Percentiles rank a stretch among this genome's conserved stretches.
These are phyloP conservation scores for Arachnomyces sp. DNA, from an alignment of 2,329 filamentous ascomycete genomes.

Conservation along the genomic window DNA sequence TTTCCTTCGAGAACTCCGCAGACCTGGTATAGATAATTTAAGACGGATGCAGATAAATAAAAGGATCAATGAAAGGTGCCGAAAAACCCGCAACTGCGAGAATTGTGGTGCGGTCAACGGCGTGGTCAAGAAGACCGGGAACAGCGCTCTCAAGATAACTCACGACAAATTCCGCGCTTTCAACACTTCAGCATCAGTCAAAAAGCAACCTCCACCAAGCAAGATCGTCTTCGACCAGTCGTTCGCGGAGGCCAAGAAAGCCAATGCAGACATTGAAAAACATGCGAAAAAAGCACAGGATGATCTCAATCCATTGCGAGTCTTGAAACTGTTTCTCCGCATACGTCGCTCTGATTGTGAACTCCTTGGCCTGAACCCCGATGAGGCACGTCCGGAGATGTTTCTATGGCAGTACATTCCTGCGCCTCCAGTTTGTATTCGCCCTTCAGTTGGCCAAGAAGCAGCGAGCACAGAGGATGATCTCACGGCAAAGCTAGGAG, in stretches of 20 bases:
- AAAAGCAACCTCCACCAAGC: slow-evolving; percentile 72
- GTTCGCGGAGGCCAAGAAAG: slow-evolving; percentile 69
- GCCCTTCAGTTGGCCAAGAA: slow-evolving; percentile 89
- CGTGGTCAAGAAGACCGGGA: slow-evolving; percentile 79
- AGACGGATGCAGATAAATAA: slow-evolving; percentile 77
- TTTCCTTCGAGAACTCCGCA: slow-evolving; percentile 72
- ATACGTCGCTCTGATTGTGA: slow-evolving; percentile 83
- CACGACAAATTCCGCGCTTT: slow-evolving; percentile 88
- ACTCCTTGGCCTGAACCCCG: slow-evolving; percentile 77
- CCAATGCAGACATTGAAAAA: slow-evolving; percentile 77
- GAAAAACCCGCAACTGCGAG: slow-evolving; percentile 75
- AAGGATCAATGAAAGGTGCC: slow-evolving; percentile 79
- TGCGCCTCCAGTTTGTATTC: slow-evolving; percentile 86
- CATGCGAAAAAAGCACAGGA: slow-evolving; percentile 89
- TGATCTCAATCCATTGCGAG: slow-evolving; percentile 81
- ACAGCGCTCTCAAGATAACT: slow-evolving; percentile 76
- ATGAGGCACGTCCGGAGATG: slow-evolving; percentile 86
- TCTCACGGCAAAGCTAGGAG: slow-evolving; percentile 90
- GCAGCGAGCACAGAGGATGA: slow-evolving; percentile 93
- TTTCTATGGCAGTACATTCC: slow-evolving; percentile 97
- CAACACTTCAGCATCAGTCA: slow-evolving; percentile 79
- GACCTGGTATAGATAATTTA: slow-evolving; percentile 78
- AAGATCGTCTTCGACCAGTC: slow-evolving; percentile 82
- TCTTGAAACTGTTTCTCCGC: slow-evolving; percentile 84
- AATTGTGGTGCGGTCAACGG: slow-evolving; percentile 79